Evolutionary conservation across 371 early-diverging fungal species (phyloP).

Genomic region (Lichtheimia ornata): DNA sequence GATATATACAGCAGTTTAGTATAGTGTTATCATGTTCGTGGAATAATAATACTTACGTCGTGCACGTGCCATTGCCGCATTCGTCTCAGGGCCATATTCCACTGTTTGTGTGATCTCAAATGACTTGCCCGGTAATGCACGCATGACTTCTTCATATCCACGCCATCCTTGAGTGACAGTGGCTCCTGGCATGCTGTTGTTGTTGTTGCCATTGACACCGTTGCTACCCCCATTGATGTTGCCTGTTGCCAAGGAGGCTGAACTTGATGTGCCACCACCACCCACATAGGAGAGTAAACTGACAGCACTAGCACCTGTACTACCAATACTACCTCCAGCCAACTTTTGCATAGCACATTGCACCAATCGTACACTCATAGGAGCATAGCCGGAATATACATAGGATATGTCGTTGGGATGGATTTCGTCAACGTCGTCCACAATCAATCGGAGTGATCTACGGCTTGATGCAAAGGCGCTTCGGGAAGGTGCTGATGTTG

Average conservation of each 20-base stretch:
- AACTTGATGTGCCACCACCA: slow-evolving; percentile 12
- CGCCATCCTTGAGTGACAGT: slow-evolving; percentile 67
- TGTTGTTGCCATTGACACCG: slow-evolving; percentile 15
- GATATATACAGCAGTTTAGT: neutral
- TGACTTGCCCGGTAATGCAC: slow-evolving; percentile 73
- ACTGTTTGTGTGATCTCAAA: slow-evolving; percentile 78
- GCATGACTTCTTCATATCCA: slow-evolving; percentile 83
- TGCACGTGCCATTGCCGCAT: slow-evolving; percentile 50
- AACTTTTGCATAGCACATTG: slow-evolving; percentile 72
- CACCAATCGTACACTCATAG: slow-evolving; percentile 85
- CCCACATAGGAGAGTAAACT: slow-evolving; percentile 41
- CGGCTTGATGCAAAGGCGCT: slow-evolving; percentile 62
- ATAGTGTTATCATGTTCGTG: neutral
- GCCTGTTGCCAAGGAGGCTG: neutral
- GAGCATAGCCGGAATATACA: slow-evolving; percentile 95
- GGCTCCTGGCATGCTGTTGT: slow-evolving; percentile 3
- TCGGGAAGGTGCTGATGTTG: slow-evolving; percentile 39
- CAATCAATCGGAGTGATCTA: slow-evolving; percentile 75
- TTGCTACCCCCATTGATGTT: slow-evolving; percentile 5
- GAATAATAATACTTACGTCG: slow-evolving; percentile 46
- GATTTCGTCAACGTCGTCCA: slow-evolving; percentile 86
- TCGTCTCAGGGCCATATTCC: slow-evolving; percentile 55
- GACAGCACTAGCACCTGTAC: slow-evolving; percentile 30
- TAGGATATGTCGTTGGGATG: slow-evolving; percentile 88
- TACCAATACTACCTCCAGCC: slow-evolving; percentile 16